A percentile compares a stretch with the other conserved stretches of the same genome.
These are phyloP conservation scores for Collybia sordida DNA, from an alignment of 768 basidiomycete species.

Conservation along the genomic window DNA sequence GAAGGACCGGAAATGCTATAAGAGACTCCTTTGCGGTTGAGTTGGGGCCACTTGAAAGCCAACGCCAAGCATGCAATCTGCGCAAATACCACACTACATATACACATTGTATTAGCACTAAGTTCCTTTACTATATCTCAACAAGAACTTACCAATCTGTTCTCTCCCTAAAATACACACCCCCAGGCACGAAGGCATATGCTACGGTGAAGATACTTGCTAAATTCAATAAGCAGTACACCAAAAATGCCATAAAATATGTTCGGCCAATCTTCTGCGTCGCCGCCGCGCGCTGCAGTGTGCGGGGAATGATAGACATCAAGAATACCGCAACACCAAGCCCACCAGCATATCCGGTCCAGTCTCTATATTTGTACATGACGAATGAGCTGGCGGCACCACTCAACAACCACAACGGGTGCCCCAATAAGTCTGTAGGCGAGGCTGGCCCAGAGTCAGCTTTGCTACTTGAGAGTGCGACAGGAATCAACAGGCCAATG, in stretches of 20 bases:
- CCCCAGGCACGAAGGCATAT: constrained; percentile 89
- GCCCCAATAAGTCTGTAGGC: constrained; percentile 29
- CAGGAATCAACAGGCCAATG: constrained; percentile 49
- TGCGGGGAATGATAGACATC: constrained; percentile 59
- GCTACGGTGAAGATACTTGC: constrained; percentile 83
- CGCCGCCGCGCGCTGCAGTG: constrained; percentile 45
- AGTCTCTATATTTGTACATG: constrained; percentile 62
- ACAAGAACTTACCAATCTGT: constrained; percentile 60
- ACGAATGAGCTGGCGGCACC: constrained; percentile 53
- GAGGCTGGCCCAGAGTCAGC: not conserved
- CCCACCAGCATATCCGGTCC: constrained; percentile 72
- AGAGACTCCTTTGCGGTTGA: not conserved
- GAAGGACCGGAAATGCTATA: not conserved
- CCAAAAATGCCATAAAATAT: constrained; percentile 55
- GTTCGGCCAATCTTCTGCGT: constrained; percentile 45
- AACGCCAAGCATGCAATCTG: constrained; percentile 53
- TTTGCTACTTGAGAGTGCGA: constrained; percentile 19
- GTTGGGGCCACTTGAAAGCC: constrained; percentile 41
- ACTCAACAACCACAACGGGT: constrained; percentile 53
- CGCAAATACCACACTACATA: constrained; percentile 47
- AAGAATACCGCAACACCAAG: constrained; percentile 60
- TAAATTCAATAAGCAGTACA: constrained; percentile 63
- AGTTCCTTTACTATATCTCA: not conserved
- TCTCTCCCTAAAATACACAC: constrained; percentile 70
- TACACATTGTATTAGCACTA: not conserved